Evolutionary conservation across 768 basidiomycete genomes (phyloP), one percentile per base, ranked within the genome.

Genomic region (Astraeus odoratus): DNA sequence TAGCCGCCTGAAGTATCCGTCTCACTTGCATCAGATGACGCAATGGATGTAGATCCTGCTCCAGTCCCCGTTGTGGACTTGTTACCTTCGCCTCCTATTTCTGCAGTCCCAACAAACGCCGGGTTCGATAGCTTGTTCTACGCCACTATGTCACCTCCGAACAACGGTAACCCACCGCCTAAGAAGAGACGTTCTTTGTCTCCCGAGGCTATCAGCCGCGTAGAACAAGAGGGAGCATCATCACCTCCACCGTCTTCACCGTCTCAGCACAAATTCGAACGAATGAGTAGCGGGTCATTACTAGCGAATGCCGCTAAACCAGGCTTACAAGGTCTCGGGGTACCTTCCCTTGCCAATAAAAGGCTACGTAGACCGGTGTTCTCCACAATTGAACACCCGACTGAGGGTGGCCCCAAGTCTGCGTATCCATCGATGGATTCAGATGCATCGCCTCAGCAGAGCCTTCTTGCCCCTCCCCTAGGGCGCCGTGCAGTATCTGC

Each of bases 401-500:
- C 70, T 4, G 72, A 73, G 24, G 55, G 58, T 33, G 55, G 63
- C 9, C 39, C 64, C 35, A 68, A 66, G 15, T 75, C 71, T 16
- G 73, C 75, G 3, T 72, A 70, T 53, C 71, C 75, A 3, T 47
- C 58, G 12, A 55, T 76, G 39, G 60, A 59, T 1, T 55, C 60
- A 9, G 58, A 53, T 19, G 64, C 55, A 3, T 50, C 58, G 8
- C 53, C 54, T 42, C 63, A 57, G 42, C 69, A 70, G n/a, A 49
- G 61, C 34, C 38, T 42, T 16, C 18, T 18, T 6, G 33, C 37
- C 18, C 56, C 75, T 9, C 77, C 73, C 2, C 77, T 77, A 23
- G 68, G 73, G 13, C 78, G 87, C 20, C 79, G 86, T 23, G 85
- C 81, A 2, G 86, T 89, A 59, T 87, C 84, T 38, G 86, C 87